phyloP scores from a whole-genome alignment of 805 yeast genomes.

The Saccharomyces paradoxus region DNA sequence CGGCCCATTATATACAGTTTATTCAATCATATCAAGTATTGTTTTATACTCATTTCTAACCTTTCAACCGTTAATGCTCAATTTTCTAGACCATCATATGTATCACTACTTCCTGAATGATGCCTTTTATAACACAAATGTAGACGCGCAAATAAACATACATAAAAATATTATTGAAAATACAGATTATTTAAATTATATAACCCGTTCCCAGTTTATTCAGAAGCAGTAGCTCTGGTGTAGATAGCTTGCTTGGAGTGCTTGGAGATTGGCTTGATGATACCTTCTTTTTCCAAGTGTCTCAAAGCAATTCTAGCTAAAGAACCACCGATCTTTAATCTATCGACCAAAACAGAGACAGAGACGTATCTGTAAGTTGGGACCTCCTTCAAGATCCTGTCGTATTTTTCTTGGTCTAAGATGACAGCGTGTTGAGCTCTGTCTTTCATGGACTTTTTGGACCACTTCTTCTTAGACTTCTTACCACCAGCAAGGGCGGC shows the following conservation, averaged over 20 bases:
- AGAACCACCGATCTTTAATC: conserved; percentile 98
- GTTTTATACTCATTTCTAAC: neutral
- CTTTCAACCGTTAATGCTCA: no score
- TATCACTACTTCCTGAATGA: neutral
- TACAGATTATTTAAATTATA: neutral
- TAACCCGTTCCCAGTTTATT: conserved; percentile 31
- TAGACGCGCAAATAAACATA: neutral
- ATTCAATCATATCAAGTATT: neutral
- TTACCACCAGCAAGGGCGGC: conserved; percentile 99
- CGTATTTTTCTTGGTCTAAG: conserved; percentile 97
- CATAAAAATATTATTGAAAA: neutral
- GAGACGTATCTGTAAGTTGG: conserved; percentile 98
- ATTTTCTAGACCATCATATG: no score
- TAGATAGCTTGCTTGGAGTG: conserved; percentile 96
- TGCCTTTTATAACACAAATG: neutral
- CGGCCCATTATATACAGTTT: neutral
- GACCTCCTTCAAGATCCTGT: conserved; percentile 98
- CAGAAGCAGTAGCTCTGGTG: conserved; percentile 71
- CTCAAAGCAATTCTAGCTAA: conserved; percentile 95
- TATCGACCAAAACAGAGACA: conserved; percentile 96
- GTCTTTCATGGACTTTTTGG: conserved; percentile 99
- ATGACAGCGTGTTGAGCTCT: conserved; percentile 97
- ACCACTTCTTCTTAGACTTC: conserved; percentile 99
- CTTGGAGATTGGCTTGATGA: conserved; percentile 85
- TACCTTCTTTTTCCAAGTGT: conserved; percentile 91